phyloP scores from a whole-genome alignment of 495 filamentous ascomycete species.

The Jackrogersella multiformis region DNA sequence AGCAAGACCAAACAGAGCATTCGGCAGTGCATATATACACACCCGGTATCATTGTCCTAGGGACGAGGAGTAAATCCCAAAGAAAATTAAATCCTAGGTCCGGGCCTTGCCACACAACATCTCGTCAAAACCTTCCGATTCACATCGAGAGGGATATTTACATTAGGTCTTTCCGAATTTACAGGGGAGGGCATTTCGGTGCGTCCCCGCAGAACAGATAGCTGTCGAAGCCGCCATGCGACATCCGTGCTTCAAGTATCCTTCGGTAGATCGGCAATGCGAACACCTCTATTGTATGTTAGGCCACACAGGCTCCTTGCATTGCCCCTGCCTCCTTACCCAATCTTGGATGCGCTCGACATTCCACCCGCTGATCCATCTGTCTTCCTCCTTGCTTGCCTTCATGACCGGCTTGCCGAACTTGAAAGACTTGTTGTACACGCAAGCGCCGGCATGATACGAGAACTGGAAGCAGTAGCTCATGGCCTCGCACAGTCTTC shows the following conservation, averaged over 20 bases:
- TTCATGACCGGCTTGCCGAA: constrained; percentile 48
- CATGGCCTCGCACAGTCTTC: constrained; percentile 52
- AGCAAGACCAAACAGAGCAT: too few relatives aligned
- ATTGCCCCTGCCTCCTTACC: constrained; percentile 42
- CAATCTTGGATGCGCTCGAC: constrained; percentile 48
- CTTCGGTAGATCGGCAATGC: not conserved
- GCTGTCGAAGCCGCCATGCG: not conserved
- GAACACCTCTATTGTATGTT: constrained; percentile 17
- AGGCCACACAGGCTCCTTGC: constrained; percentile 48
- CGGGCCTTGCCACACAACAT: too few relatives aligned
- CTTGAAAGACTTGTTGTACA: constrained; percentile 40
- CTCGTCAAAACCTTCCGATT: not conserved
- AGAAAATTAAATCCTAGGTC: too few relatives aligned
- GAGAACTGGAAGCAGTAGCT: constrained; percentile 52
- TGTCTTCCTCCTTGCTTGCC: constrained; percentile 19
- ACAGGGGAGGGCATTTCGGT: not conserved
- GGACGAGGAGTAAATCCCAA: too few relatives aligned
- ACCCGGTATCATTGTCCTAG: constrained; percentile 15
- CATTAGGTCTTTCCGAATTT: not conserved
- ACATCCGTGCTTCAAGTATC: not conserved
- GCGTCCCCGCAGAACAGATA: too few relatives aligned
- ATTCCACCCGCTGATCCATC: constrained; percentile 51
- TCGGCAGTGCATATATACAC: too few relatives aligned
- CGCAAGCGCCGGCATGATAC: constrained; percentile 47
- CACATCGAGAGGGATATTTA: not conserved